Conservation (phyloP, 768 basidiomycete genomes). For the Cystoderma amianthinum region DNA sequence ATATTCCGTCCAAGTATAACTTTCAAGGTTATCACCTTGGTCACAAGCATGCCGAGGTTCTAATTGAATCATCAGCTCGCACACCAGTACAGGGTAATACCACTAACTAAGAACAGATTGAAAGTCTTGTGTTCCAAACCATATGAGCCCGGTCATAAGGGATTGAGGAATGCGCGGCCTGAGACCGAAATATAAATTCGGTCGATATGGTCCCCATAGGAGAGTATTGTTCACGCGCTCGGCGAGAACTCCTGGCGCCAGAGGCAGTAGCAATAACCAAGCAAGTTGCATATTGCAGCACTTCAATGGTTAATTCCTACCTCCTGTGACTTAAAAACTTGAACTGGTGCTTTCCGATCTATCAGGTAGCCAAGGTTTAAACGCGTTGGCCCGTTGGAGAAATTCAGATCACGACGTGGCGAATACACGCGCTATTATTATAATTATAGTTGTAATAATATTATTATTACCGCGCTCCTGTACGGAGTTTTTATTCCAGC, state of each 20-base stretch:
- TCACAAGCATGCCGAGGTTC: conserved; percentile 85
- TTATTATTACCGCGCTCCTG: too few relatives aligned
- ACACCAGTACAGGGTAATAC: conserved; percentile 4
- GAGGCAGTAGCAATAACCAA: conserved; percentile 39
- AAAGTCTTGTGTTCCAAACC: conserved; percentile 89
- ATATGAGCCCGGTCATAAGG: conserved; percentile 89
- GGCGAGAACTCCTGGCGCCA: conserved; percentile 30
- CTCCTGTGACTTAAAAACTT: too few relatives aligned
- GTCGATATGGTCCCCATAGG: conserved; percentile 84
- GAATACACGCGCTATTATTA: too few relatives aligned
- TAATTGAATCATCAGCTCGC: conserved; percentile 18
- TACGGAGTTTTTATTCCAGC: too few relatives aligned
- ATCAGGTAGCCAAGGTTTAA: too few relatives aligned
- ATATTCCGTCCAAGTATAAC: conserved; percentile 85
- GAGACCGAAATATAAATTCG: conserved; percentile 93
- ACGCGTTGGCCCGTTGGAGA: too few relatives aligned
- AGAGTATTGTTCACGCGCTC: conserved; percentile 43
- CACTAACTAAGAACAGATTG: conserved; percentile 58
- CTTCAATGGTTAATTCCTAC: too few relatives aligned
- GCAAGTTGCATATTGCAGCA: conserved; percentile 37
- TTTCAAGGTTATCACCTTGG: conserved; percentile 73
- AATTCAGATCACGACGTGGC: too few relatives aligned
- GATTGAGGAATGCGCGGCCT: conserved; percentile 80
- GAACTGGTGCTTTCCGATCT: too few relatives aligned
- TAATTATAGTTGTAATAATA: too few relatives aligned